Evolutionary conservation across 2,329 filamentous ascomycete genomes (phyloP), one percentile per base, ranked within the genome.

Genomic region (Lecanicillium sp.): DNA sequence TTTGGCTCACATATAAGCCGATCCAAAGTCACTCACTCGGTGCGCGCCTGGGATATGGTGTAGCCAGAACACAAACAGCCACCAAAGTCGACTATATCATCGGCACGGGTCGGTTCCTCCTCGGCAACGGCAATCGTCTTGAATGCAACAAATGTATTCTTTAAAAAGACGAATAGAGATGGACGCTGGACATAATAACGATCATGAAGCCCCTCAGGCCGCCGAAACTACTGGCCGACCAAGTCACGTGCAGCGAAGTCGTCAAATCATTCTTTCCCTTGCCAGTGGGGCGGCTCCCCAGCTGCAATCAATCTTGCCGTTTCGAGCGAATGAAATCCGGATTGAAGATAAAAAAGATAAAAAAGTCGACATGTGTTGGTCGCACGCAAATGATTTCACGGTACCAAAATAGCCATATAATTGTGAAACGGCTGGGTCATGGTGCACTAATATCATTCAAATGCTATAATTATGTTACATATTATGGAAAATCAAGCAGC

Each of bases 181-280:
- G 45, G 44, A 3, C 30, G 27, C 30, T 14, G 17, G 29, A 38
- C 35, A 49, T 49, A 44, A 44, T 41, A 27, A 23, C 33, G 17
- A 33, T 21, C 29, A 40, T 44, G 41, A 49, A 44, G 48, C 48
- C 48, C 48, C 48, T 49, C 48, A 49, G 41, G 48, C 35, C 29
- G 48, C 48, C 41, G 40, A 49, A 45, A 49, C 41, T 49, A 49
- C 36, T 49, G 29, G 24, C 24, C 33, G 41, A 8, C 7, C 15
- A 35, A 24, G 48, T 49, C 48, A 49, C 48, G 48, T 49, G 48
- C 35, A 42, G 24, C 23, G 5, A 5, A 12, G 29, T 48, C 38
- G 30, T 42, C 45, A 37, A 48, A 48, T 48, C 44, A 48, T 27
- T 15, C 36, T 29, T 40, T 27, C 38, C 37, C 30, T 29, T 21